phyloP scores from a whole-genome alignment of 2,329 filamentous ascomycete genomes.

The Sporothrix pseudoabietina region DNA sequence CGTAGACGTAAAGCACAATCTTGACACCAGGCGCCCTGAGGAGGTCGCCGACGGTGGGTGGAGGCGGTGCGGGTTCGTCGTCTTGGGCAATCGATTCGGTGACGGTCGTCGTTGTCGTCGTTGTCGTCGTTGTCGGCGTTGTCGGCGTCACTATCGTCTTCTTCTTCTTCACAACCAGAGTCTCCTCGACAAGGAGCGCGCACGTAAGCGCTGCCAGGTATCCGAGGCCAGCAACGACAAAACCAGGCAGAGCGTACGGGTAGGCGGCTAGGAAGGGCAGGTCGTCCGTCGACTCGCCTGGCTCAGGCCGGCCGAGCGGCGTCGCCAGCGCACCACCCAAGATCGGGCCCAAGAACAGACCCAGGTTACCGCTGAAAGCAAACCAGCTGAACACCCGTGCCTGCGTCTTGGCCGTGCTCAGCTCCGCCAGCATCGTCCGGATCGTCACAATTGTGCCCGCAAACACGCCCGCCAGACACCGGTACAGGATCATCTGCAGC shows the following conservation, averaged over 20 bases:
- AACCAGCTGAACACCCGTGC: constrained; percentile 76
- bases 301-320: constrained; percentile 64
- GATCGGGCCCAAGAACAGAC: constrained; percentile 71
- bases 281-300: background rate
- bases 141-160: background rate
- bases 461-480: constrained; percentile 73
- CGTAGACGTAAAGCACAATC: constrained; percentile 67
- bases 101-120: background rate
- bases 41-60: constrained; percentile 54
- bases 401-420: constrained; percentile 69
- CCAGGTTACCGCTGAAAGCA: constrained; percentile 72
- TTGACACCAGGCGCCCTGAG: constrained; percentile 64
- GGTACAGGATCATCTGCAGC: constrained; percentile 73
- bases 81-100: background rate
- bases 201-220: constrained; percentile 55
- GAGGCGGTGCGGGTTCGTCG: background rate
- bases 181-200: constrained; percentile 65
- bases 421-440: constrained; percentile 75
- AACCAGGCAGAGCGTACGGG: constrained; percentile 66
- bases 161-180: constrained; percentile 42
- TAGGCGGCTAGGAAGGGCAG: constrained; percentile 62
- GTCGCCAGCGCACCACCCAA: constrained; percentile 70
- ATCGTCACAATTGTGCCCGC: constrained; percentile 74
- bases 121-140: background rate
- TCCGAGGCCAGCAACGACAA: constrained; percentile 59